Evolutionary conservation across 768 basidiomycete genomes (phyloP).

Genomic region (Panaeolus papilionaceus): DNA sequence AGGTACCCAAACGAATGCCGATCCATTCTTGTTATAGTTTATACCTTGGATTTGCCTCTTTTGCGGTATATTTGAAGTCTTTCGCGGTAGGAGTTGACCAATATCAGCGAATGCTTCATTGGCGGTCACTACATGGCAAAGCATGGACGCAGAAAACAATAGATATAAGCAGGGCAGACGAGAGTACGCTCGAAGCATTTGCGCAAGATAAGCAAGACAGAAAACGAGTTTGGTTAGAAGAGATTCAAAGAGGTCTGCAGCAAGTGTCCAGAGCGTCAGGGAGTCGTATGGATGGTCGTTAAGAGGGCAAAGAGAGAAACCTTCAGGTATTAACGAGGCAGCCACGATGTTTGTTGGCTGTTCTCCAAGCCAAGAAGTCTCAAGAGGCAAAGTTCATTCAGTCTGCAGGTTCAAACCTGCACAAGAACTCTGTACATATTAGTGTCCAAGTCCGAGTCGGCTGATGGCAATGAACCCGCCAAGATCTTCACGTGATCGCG

Average conservation of each 20-base stretch:
- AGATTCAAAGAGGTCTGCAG: neutral
- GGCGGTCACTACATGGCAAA: neutral
- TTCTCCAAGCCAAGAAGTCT: neutral
- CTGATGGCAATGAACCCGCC: neutral
- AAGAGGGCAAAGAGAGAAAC: neutral
- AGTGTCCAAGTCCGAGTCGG: too few species aligned
- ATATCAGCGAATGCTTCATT: neutral
- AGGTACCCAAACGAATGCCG: constrained; percentile 70
- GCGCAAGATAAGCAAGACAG: neutral
- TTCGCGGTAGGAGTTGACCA: neutral
- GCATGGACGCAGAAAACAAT: neutral
- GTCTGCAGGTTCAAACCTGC: neutral
- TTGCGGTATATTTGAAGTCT: neutral
- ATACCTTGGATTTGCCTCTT: constrained; percentile 26
- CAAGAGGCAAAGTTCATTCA: neutral
- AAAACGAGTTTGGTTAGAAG: neutral
- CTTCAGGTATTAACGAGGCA: neutral
- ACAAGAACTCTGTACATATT: neutral
- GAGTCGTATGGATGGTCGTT: neutral
- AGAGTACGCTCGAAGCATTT: neutral
- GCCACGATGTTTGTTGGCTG: constrained; percentile 3
- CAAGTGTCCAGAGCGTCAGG: neutral
- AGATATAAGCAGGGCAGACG: neutral
- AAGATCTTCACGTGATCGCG: neutral
- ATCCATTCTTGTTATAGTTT: constrained; percentile 53